phyloP scores from a whole-genome alignment of 768 basidiomycete species.

The Rhizopogon rudus region DNA sequence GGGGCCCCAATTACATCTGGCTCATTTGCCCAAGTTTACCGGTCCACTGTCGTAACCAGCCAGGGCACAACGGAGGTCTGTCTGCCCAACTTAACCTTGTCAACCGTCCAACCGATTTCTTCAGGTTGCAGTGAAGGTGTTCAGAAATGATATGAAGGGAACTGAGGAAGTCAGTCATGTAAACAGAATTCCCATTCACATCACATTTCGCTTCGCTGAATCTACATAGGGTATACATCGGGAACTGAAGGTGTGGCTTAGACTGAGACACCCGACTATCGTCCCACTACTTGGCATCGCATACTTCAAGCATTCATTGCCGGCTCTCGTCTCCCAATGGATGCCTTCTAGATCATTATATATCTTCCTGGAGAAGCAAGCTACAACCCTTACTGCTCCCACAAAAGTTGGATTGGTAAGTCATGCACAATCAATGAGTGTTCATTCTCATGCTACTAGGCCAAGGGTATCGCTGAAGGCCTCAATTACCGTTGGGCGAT shows the following conservation, averaged over 20 bases:
- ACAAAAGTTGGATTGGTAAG: neutral
- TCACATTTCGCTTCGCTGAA: no score
- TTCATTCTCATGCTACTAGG: neutral
- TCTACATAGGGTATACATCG: slow-evolving; percentile 8
- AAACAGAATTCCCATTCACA: neutral
- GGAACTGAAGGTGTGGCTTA: slow-evolving; percentile 16
- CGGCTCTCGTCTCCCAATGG: no score
- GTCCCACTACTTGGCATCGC: slow-evolving; percentile 11
- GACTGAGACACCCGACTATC: slow-evolving; percentile 14
- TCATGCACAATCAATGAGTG: no score
- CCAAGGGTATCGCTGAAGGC: slow-evolving; percentile 8
- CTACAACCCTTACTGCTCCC: no score
- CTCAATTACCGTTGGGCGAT: slow-evolving; percentile 7
- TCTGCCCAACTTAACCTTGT: no score
- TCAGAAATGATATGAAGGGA: neutral
- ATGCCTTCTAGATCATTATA: no score
- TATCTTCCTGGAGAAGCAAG: no score
- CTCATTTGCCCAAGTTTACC: neutral
- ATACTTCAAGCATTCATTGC: neutral
- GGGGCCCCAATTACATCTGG: neutral
- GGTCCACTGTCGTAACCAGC: neutral
- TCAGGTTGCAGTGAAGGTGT: neutral
- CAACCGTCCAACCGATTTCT: neutral
- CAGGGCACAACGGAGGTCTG: neutral
- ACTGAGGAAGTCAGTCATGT: neutral